phyloP scores from a whole-genome alignment of 2,329 filamentous ascomycete genomes.

The Stachybotrys elegans region DNA sequence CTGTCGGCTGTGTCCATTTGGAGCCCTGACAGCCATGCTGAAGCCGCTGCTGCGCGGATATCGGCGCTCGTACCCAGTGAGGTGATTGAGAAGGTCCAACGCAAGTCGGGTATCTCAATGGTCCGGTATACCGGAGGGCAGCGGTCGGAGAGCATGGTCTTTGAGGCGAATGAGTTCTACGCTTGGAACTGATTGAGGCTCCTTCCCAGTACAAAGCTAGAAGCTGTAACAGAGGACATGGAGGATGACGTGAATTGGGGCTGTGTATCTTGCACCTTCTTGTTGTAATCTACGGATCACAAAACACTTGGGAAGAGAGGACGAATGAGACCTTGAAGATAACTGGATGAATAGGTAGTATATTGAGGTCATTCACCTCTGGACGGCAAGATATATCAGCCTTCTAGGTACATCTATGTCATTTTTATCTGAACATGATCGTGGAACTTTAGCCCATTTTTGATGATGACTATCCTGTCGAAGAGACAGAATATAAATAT shows the following conservation, averaged over 20 bases:
- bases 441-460: conserved; percentile 12
- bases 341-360: too few relatives aligned
- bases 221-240: too few relatives aligned
- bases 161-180: not conserved
- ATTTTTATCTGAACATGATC: not conserved
- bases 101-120: not conserved
- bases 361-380: too few relatives aligned
- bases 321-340: too few relatives aligned
- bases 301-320: too few relatives aligned
- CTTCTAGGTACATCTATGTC: not conserved
- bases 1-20: not conserved
- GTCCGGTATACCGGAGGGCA: not conserved
- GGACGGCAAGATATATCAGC: not conserved
- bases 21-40: not conserved
- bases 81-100: not conserved
- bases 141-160: not conserved
- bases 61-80: not conserved
- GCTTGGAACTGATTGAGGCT: not conserved
- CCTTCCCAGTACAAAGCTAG: too few relatives aligned
- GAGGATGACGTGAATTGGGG: too few relatives aligned
- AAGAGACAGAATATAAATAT: conserved; percentile 12
- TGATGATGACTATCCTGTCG: conserved; percentile 11
- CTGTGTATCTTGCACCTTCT: too few relatives aligned
- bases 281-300: too few relatives aligned
- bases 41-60: not conserved